A percentile compares a stretch with the other conserved stretches of the same genome.
These are phyloP conservation scores for Pythium brassicae DNA, from an alignment of 352 stramenopile species.

Conservation along the genomic window DNA sequence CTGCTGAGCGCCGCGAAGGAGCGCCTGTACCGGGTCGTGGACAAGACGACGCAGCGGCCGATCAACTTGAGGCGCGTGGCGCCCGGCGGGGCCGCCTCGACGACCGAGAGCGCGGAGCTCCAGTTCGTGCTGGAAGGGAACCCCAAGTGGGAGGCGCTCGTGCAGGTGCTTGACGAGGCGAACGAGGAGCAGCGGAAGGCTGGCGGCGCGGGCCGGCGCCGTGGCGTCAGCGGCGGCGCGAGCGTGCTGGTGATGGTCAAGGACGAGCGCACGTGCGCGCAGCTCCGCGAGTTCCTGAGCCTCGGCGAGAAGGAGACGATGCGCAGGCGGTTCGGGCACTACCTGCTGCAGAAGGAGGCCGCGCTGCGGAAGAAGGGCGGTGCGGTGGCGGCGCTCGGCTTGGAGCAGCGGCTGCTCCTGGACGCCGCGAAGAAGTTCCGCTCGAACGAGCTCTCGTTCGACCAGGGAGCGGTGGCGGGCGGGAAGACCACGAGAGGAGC, in stretches of 20 bases:
- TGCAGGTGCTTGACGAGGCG: constrained; percentile 92
- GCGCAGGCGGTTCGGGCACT: constrained; percentile 75
- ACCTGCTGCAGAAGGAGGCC: constrained; percentile 69
- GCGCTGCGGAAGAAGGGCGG: constrained; percentile 50
- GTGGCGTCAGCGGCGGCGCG: constrained; percentile 27
- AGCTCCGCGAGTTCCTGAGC: constrained; percentile 80
- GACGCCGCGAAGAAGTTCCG: constrained; percentile 45
- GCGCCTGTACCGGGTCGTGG: constrained; percentile 86
- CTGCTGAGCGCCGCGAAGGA: constrained; percentile 93
- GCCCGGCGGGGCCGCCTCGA: constrained; percentile 6
- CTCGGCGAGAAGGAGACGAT: constrained; percentile 83
- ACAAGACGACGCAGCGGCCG: constrained; percentile 39
- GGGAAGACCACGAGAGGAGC: constrained; percentile 16
- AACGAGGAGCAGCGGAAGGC: constrained; percentile 33
- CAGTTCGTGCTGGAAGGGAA: constrained; percentile 85
- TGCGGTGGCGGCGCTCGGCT: constrained; percentile 25
- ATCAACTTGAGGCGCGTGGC: constrained; percentile 28
- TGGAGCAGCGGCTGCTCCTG: constrained; percentile 67
- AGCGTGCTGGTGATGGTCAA: constrained; percentile 83
- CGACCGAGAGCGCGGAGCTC: constrained; percentile 35
- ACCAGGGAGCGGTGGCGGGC: constrained; percentile 11
- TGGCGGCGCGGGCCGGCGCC: constrained; percentile 19
- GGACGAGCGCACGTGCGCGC: constrained; percentile 82
- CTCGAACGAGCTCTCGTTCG: constrained; percentile 35
- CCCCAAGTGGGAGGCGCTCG: constrained; percentile 93